phyloP scores from a whole-genome alignment of 2,329 filamentous ascomycete species.

The Fusarium scirpi region DNA sequence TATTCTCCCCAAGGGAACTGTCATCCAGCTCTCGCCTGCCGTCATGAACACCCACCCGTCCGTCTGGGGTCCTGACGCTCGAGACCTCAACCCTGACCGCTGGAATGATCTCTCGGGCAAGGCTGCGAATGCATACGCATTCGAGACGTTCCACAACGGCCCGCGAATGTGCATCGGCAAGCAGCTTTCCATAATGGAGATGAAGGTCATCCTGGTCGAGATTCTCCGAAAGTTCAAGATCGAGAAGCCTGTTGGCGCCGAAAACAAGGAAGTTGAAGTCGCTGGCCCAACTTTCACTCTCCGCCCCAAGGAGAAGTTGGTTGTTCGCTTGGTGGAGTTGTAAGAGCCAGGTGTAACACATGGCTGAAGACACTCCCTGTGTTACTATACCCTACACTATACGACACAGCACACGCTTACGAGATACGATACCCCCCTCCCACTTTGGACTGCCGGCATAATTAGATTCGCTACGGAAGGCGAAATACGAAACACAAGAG shows the following conservation, averaged over 20 bases:
- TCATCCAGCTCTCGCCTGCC: conserved; percentile 53
- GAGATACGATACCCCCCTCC: neutral
- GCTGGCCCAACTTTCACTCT: conserved; percentile 45
- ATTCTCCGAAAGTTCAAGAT: conserved; percentile 51
- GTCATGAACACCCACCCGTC: conserved; percentile 52
- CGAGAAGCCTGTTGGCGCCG: conserved; percentile 32
- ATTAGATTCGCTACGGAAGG: neutral
- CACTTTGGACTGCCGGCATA: neutral
- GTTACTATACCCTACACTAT: neutral
- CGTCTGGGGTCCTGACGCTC: conserved; percentile 54
- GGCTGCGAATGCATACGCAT: conserved; percentile 48
- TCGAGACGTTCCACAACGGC: conserved; percentile 54
- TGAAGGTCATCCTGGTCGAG: conserved; percentile 53
- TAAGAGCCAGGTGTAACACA: conserved; percentile 3
- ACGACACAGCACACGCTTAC: neutral
- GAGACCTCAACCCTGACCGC: conserved; percentile 54
- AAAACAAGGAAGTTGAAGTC: conserved; percentile 38
- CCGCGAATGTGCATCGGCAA: conserved; percentile 55
- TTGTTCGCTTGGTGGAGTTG: conserved; percentile 35
- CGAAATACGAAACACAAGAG: neutral
- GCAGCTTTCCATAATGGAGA: conserved; percentile 52
- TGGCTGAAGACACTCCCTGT: neutral
- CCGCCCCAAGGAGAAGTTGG: conserved; percentile 46
- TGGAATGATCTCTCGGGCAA: conserved; percentile 50
- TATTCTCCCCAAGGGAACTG: conserved; percentile 54